These are phyloP conservation scores for Setomelanomma holmii DNA, from an alignment of 2,329 filamentous ascomycete species.

Conservation along the genomic window DNA sequence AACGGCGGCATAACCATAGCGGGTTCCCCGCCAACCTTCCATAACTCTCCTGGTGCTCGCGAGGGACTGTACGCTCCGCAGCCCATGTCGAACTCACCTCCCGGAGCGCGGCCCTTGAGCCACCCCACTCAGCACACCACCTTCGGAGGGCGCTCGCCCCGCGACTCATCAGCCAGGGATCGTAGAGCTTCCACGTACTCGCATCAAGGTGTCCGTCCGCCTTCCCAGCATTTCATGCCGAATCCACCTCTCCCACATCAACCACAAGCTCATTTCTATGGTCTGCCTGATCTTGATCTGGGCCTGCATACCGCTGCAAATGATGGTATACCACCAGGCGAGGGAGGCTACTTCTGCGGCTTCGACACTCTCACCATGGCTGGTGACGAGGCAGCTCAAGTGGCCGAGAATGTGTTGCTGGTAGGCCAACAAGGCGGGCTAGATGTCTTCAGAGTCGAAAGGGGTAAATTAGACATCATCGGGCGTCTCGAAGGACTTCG, in stretches of 20 bases:
- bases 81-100: slow-evolving; percentile 50
- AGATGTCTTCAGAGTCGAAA: slow-evolving; percentile 76
- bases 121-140: slow-evolving; percentile 55
- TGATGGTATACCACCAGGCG: slow-evolving; percentile 66
- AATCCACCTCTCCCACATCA: slow-evolving; percentile 76
- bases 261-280: slow-evolving; percentile 78
- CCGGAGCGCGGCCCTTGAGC: slow-evolving; percentile 51
- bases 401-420: slow-evolving; percentile 70
- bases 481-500: slow-evolving; percentile 77
- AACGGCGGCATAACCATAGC: slow-evolving; percentile 53
- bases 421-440: slow-evolving; percentile 82
- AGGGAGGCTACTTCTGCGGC: slow-evolving; percentile 78
- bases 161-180: slow-evolving; percentile 44
- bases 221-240: slow-evolving; percentile 54
- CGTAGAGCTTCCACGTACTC: slow-evolving; percentile 63
- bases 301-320: slow-evolving; percentile 56
- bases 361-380: slow-evolving; percentile 72
- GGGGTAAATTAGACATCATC: slow-evolving; percentile 72
- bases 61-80: slow-evolving; percentile 46
- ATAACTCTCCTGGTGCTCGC: slow-evolving; percentile 42
- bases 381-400: slow-evolving; percentile 52
- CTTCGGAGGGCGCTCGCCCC: slow-evolving; percentile 50
- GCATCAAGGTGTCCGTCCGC: slow-evolving; percentile 50
- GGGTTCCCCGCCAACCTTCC: slow-evolving; percentile 52
- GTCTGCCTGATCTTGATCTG: slow-evolving; percentile 74